Evolutionary conservation across 352 stramenopile genomes (phyloP), one percentile per base, ranked within the genome.

Genomic region (Globisporangium heterothallicum): DNA sequence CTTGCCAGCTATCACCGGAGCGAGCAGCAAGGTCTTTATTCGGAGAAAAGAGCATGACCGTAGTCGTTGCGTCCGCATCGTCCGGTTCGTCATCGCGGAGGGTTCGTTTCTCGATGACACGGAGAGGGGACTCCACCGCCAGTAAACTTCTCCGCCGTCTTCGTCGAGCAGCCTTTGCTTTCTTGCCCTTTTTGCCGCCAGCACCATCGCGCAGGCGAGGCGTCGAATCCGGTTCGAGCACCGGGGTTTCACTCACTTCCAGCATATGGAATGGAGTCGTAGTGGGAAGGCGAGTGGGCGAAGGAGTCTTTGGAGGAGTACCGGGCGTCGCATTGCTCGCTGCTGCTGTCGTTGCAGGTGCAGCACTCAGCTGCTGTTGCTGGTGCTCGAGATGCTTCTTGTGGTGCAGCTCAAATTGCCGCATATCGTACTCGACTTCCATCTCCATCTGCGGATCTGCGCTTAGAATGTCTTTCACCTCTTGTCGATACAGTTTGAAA

Each of bases 381-480:
- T 84, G 61, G 24, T 61, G 34, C 14, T 69, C 56, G 22, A 69
- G 44, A 27, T 69, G 65, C 12, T 78, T 72, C 41, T 86, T 71
- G 46, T 78, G 74, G 27, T 87, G 73, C 22, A 88, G 45, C 43
- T 91, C 78, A 38, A 71, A 74, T 56, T 94, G 84, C 1, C 83
- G 84, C 49, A 97, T 63, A 61, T 99, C 96, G 52, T 98, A 98
- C 61, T 98, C 92, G 27, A 99, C 81, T 72, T 98, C 95, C 71
- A 97, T 90, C 8, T 96, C 78, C 53, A 98, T 82, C 40, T 94
- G 94, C 22, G 92, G 92, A 53, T 98, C 88, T 9, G 84, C 88
- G 18, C 84, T 92, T 51, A 98, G 70, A 55, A 97, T 92, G 49
- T 97, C 90, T 29, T 92, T 95, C 6, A 98, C 90, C 63, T 98